Base-by-base conservation (phyloP, 192 early-diverging fungal species). In the Umbelopsis sp. region DNA sequence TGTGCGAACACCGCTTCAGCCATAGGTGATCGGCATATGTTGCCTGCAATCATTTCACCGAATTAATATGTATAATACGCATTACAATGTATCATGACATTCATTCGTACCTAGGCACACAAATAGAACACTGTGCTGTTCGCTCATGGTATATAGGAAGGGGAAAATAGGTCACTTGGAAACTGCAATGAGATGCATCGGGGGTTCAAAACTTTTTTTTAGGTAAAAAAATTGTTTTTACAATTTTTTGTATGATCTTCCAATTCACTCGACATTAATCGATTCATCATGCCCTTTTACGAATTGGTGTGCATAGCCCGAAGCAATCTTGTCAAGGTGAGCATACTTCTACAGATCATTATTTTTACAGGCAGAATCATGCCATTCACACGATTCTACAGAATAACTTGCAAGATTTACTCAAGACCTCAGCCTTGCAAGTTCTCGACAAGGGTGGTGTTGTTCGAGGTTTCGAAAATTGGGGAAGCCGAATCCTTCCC, bases 1-100 rank as follows among this genome's bases (percentile, higher is more conserved):
- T 92, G 84, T 1, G 81, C 77, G 76, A 99, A 98, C 10, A 97
- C 97, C 8, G 96, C 96, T 77, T 95, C 95, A 45, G 95, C 95
- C 97, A 97, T 98, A 5, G 94, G 93, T 8, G 79, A 81, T 62
- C 79, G 75, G 41, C 79, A 81, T 45, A 81, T 81, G 59, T 81
- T 81, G 51, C 79, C 79, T 76, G 45, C 44, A 32, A 65, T 49
- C 20, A 50, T 22, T 24, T 2, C 69, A 34, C 17, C 14, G 3
- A 6, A 0, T 20, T 14, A 71, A 32, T 6, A 56, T 31, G 38
- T 38, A 1, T 62, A 26, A 36, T 59, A n/a, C n/a, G n/a, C n/a
- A n/a, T n/a, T n/a, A 1, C 12, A 5, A 41, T 41, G 0, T 62
- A 12, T 53, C n/a, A 16, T 53, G 7, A 10, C 22, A 69, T 16